These are phyloP conservation scores for Suaeda aralocaspica DNA, from an alignment of 148 eudicot genomes.

Conservation along the genomic window DNA sequence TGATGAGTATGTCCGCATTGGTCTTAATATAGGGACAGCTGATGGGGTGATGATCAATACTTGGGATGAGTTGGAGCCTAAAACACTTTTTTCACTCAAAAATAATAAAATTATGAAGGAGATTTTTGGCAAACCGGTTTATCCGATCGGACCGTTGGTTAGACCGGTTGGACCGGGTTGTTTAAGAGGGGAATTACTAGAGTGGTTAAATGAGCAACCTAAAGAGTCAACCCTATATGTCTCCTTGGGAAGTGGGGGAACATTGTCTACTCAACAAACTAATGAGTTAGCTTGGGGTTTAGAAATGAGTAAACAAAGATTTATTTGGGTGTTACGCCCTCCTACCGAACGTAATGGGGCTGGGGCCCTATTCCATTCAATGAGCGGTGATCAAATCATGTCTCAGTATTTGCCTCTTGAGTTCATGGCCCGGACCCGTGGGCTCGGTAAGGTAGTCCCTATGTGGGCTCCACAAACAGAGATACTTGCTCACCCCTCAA, in stretches of 20 bases:
- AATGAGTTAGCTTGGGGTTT: constrained; percentile 35
- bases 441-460: constrained; percentile 27
- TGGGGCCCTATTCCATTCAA: constrained; percentile 19
- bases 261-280: constrained; percentile 25
- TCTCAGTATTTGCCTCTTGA: constrained; percentile 24
- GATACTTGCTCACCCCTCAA: constrained; percentile 27
- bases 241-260: constrained; percentile 32
- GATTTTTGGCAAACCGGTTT: constrained; percentile 28
- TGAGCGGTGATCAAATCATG: constrained; percentile 9
- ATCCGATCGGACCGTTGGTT: constrained; percentile 41
- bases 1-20: constrained; percentile 27
- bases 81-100: constrained; percentile 30
- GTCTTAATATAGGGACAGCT: constrained; percentile 17
- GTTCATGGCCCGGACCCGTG: constrained; percentile 23
- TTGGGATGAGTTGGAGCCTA: constrained; percentile 44
- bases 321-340: constrained; percentile 38
- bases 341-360: constrained; percentile 18
- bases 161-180: not conserved
- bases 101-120: constrained; percentile 18
- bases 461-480: constrained; percentile 32
- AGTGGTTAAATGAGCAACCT: constrained; percentile 28
- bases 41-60: constrained; percentile 46
- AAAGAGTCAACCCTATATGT: constrained; percentile 26
- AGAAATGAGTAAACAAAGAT: constrained; percentile 33
- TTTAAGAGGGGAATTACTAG: constrained; percentile 8